A percentile compares a stretch with the other conserved stretches of the same genome.
phyloP scores from a whole-genome alignment of 2,329 filamentous ascomycete species.

The Sporothrix pallida region DNA sequence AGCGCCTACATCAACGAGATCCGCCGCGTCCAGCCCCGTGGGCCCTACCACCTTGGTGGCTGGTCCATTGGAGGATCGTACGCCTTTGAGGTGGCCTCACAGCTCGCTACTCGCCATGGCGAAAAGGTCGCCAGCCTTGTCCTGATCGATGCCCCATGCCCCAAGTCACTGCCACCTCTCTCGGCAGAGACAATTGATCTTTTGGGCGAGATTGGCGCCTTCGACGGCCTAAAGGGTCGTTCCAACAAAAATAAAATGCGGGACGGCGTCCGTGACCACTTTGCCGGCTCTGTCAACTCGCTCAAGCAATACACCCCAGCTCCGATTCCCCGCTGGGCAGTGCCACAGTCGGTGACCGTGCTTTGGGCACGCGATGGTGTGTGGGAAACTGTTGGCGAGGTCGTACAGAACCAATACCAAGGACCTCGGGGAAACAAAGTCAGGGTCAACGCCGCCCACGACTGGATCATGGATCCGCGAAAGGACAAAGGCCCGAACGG shows the following conservation, averaged over 20 bases:
- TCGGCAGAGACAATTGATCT: slow-evolving; percentile 17
- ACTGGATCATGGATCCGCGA: slow-evolving; percentile 29
- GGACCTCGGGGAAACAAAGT: not conserved
- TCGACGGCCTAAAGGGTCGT: not conserved
- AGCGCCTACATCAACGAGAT: not conserved
- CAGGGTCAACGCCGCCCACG: slow-evolving; percentile 10
- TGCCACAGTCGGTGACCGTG: slow-evolving; percentile 20
- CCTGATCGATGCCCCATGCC: slow-evolving; percentile 11
- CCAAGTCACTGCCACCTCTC: slow-evolving; percentile 5
- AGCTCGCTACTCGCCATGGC: not conserved
- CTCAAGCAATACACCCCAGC: slow-evolving; percentile 22
- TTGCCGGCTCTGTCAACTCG: slow-evolving; percentile 27
- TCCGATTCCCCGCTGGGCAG: slow-evolving; percentile 11
- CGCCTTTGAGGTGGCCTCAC: slow-evolving; percentile 26
- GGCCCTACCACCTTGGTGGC: slow-evolving; percentile 19
- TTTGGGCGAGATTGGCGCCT: not conserved
- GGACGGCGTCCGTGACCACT: slow-evolving; percentile 22
- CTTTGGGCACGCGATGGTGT: slow-evolving; percentile 30
- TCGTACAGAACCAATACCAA: slow-evolving; percentile 3
- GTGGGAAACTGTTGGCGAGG: slow-evolving; percentile 31
- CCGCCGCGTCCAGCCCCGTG: slow-evolving; percentile 15
- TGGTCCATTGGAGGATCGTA: slow-evolving; percentile 27
- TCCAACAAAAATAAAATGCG: slow-evolving; percentile 13
- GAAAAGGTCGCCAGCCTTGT: slow-evolving; percentile 17
- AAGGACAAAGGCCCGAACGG: slow-evolving; percentile 27